Percentiles rank a stretch among this genome's conserved stretches.
Evolutionary conservation across 192 early-diverging fungal species (phyloP).

Genomic region (Chytriomyces hyalinus): DNA sequence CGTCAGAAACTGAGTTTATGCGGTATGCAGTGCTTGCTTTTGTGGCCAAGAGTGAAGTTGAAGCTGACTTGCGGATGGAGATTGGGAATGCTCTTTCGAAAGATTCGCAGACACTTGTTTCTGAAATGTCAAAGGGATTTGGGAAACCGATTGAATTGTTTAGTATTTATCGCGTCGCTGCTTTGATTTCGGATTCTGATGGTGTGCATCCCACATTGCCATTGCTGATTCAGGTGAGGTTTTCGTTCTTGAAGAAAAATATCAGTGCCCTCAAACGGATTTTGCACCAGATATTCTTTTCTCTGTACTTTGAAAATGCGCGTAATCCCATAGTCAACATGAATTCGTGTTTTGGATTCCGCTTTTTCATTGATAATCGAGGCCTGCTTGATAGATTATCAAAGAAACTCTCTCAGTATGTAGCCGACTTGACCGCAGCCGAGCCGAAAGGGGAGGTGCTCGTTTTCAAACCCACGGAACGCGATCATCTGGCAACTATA

Average conservation of each 20-base stretch:
- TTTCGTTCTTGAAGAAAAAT: neutral
- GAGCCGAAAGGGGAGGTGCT: neutral
- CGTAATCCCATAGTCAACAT: slow-evolving; percentile 7
- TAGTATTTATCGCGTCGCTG: slow-evolving; percentile 30
- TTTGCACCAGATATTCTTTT: slow-evolving; percentile 37
- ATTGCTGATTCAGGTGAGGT: slow-evolving; percentile 31
- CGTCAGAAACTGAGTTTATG: slow-evolving; percentile 24
- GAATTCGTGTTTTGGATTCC: slow-evolving; percentile 38
- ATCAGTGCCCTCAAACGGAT: neutral
- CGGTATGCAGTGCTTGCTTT: slow-evolving; percentile 41
- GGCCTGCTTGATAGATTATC: slow-evolving; percentile 22
- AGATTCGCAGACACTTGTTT: slow-evolving; percentile 15
- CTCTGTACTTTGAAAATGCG: slow-evolving; percentile 47
- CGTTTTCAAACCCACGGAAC: neutral
- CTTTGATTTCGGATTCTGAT: slow-evolving; percentile 15
- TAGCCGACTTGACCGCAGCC: neutral
- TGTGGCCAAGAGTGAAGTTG: slow-evolving; percentile 35
- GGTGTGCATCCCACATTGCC: slow-evolving; percentile 32
- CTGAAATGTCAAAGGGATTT: slow-evolving; percentile 3
- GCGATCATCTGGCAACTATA: neutral
- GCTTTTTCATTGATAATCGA: slow-evolving; percentile 34
- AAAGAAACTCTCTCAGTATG: neutral
- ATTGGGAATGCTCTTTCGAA: slow-evolving; percentile 30
- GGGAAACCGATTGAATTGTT: slow-evolving; percentile 39
- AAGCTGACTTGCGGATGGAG: slow-evolving; percentile 33